Evolutionary conservation across 164 flowering plant genomes (phyloP).

Genomic region (Euptelea pleiosperma): DNA sequence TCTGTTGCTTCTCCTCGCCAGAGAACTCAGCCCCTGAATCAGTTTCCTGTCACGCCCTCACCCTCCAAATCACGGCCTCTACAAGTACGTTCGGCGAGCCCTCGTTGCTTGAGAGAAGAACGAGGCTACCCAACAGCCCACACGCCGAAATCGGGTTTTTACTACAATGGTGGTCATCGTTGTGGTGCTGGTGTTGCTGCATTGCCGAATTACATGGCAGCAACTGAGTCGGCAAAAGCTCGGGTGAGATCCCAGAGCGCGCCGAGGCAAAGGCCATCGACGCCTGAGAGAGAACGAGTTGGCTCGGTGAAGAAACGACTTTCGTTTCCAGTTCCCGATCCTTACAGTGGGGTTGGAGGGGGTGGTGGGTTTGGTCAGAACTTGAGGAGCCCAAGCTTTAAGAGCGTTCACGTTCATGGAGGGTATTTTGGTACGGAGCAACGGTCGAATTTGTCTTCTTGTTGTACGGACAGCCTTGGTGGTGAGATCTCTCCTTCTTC

Average conservation of each 20-base stretch:
- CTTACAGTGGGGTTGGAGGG: constrained; percentile 13
- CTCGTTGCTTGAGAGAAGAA: constrained; percentile 47
- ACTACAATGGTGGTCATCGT: constrained; percentile 5
- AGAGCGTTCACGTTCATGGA: constrained; percentile 38
- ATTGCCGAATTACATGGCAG: constrained; percentile 81
- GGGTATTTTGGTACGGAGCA: constrained; percentile 35
- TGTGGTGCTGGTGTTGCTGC: constrained; percentile 7
- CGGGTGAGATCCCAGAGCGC: constrained; percentile 59
- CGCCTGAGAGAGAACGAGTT: constrained; percentile 54
- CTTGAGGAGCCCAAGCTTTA: constrained; percentile 53
- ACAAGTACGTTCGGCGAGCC: constrained; percentile 64
- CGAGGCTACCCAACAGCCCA: constrained; percentile 34
- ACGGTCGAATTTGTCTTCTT: constrained; percentile 39
- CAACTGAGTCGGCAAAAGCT: constrained; percentile 88
- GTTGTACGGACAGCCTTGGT: constrained; percentile 40
- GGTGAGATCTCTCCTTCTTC: constrained; percentile 62
- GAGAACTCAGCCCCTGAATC: constrained; percentile 20
- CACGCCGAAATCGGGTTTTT: constrained; percentile 33
- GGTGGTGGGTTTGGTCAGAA: constrained; percentile 14
- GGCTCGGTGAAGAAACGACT: constrained; percentile 60
- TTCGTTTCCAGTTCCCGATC: constrained; percentile 52
- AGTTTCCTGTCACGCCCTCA: constrained; percentile 47
- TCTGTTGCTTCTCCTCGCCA: constrained; percentile 46
- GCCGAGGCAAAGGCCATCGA: constrained; percentile 54
- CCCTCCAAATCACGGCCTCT: constrained; percentile 42